phyloP scores from a whole-genome alignment of 2,329 filamentous ascomycete species.

The Bipolaris bicolor region DNA sequence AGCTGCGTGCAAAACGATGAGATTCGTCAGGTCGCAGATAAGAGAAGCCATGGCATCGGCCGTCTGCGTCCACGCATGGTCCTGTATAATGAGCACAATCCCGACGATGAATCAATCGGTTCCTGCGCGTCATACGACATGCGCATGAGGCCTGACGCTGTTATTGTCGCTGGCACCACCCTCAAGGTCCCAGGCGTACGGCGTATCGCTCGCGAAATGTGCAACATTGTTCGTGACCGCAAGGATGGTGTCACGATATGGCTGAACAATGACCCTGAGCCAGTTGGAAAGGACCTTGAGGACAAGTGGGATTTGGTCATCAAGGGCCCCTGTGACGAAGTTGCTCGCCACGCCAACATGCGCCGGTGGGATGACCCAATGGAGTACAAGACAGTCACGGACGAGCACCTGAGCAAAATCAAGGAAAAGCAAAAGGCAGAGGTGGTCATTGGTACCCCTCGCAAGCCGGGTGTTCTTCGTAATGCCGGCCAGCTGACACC shows the following conservation, averaged over 20 bases:
- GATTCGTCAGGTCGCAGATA: conserved; percentile 78
- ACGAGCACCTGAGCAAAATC: conserved; percentile 41
- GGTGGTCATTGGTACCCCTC: conserved; percentile 45
- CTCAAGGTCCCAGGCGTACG: conserved; percentile 93
- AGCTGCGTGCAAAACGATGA: conserved; percentile 76
- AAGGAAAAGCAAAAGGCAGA: conserved; percentile 41
- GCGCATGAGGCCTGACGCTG: conserved; percentile 82
- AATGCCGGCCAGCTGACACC: conserved; percentile 46
- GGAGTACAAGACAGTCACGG: conserved; percentile 43
- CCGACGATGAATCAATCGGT: conserved; percentile 94
- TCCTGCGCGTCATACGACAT: conserved; percentile 87
- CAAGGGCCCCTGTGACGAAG: conserved; percentile 83
- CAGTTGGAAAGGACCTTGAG: conserved; percentile 81
- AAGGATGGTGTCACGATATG: conserved; percentile 87
- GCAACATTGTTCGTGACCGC: conserved; percentile 79
- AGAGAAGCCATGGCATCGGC: conserved; percentile 92
- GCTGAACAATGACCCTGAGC: conserved; percentile 90
- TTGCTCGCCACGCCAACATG: conserved; percentile 74
- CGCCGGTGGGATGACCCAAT: conserved; percentile 62
- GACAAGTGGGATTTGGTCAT: conserved; percentile 94
- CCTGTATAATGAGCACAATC: conserved; percentile 96
- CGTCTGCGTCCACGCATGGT: conserved; percentile 90
- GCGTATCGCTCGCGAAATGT: conserved; percentile 89
- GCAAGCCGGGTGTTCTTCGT: conserved; percentile 35
- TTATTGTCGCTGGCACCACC: conserved; percentile 94